These are phyloP conservation scores for Yamadazyma dendronema DNA, from an alignment of 1,139 yeast genomes.

Conservation along the genomic window DNA sequence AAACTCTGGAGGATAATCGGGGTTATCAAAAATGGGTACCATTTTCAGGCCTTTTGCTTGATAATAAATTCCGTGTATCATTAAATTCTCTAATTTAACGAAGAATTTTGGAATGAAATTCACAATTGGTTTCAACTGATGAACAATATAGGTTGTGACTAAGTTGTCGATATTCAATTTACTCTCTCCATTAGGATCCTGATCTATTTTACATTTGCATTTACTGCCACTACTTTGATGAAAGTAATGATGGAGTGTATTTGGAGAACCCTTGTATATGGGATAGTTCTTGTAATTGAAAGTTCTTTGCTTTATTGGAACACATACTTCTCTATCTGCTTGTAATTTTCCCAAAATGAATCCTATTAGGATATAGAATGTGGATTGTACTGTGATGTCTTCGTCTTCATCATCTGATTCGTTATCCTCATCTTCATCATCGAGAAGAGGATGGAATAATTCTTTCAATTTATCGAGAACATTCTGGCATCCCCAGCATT, in stretches of 20 bases:
- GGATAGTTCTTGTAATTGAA: slow-evolving; percentile 29
- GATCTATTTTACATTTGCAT: slow-evolving; percentile 25
- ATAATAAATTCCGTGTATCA: slow-evolving; percentile 41
- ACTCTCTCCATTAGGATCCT: slow-evolving; percentile 25
- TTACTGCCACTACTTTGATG: slow-evolving; percentile 23
- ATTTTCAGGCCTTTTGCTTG: slow-evolving; percentile 18
- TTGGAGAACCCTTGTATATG: slow-evolving; percentile 38
- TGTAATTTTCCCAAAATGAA: slow-evolving; percentile 37
- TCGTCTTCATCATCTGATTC: slow-evolving; percentile 14
- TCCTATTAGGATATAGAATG: slow-evolving; percentile 34
- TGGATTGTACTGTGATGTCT: slow-evolving; percentile 26
- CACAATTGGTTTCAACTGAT: slow-evolving; percentile 34
- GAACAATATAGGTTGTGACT: slow-evolving; percentile 36
- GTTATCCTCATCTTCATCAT: slow-evolving; percentile 16
- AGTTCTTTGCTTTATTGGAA: slow-evolving; percentile 32
- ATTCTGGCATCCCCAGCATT: slow-evolving; percentile 36
- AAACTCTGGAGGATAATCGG: slow-evolving; percentile 27
- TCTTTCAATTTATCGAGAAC: slow-evolving; percentile 24
- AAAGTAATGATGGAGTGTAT: slow-evolving; percentile 34
- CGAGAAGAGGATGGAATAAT: slow-evolving; percentile 24
- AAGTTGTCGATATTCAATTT: slow-evolving; percentile 31
- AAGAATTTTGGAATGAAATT: slow-evolving; percentile 26
- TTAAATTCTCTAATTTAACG: slow-evolving; percentile 25
- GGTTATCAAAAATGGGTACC: slow-evolving; percentile 29
- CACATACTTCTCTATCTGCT: slow-evolving; percentile 40